Conservation (phyloP, 2,329 filamentous ascomycete species). For the Botrytis squamosa region DNA sequence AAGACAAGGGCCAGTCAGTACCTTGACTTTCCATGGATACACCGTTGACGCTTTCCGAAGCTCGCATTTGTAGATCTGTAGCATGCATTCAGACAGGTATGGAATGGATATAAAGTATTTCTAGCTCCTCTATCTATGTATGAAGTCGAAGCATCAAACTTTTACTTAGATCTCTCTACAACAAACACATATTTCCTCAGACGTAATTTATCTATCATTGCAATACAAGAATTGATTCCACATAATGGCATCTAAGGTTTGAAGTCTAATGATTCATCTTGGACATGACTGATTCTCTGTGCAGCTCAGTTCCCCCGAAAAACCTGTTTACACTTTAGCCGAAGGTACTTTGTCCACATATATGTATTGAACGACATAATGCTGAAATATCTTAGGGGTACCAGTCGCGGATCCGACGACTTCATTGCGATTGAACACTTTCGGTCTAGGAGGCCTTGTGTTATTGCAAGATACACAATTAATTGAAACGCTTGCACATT, state of each 20-base stretch:
- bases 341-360: constrained; percentile 28
- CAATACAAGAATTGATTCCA: not conserved
- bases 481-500: constrained; percentile 58
- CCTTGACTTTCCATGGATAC: not conserved
- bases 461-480: constrained; percentile 64
- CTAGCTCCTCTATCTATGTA: not conserved
- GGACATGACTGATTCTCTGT: not conserved
- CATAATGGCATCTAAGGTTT: constrained; percentile 12
- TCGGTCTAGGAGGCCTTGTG: constrained; percentile 47
- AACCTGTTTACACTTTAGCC: constrained; percentile 35
- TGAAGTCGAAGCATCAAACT: not conserved
- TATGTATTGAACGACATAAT: too few relatives aligned
- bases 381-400: not conserved
- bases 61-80: not conserved
- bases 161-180: not conserved
- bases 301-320: constrained; percentile 20
- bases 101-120: not conserved
- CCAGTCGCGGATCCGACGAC: constrained; percentile 24
- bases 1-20: not conserved
- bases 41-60: not conserved
- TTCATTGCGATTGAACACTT: constrained; percentile 24
- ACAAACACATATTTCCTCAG: not conserved
- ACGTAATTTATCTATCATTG: not conserved
- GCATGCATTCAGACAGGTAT: not conserved
- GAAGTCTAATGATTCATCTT: not conserved